Evolutionary conservation across 495 filamentous ascomycete species (phyloP).

Genomic region (Penicillium paxilli): DNA sequence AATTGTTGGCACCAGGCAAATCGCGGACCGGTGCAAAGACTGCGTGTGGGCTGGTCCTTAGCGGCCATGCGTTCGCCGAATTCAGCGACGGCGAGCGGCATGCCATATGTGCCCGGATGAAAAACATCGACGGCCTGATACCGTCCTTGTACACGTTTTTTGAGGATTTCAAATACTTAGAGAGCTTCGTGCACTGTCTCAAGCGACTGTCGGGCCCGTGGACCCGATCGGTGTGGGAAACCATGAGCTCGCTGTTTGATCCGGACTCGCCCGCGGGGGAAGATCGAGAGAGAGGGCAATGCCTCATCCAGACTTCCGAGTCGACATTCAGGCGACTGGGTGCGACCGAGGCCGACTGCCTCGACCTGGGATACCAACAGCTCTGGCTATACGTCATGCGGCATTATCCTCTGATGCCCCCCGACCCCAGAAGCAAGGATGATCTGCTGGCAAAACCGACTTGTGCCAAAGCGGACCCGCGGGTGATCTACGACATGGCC

Average conservation of each 20-base stretch:
- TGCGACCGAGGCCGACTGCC: constrained; percentile 5
- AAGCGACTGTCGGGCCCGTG: constrained; percentile 22
- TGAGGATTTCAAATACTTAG: constrained; percentile 32
- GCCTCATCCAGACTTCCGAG: constrained; percentile 27
- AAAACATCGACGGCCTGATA: constrained; percentile 25
- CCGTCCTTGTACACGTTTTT: constrained; percentile 38
- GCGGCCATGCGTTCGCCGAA: constrained; percentile 20
- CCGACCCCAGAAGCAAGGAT: neutral
- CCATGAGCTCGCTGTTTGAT: constrained; percentile 6
- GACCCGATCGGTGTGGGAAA: constrained; percentile 3
- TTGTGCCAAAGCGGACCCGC: neutral
- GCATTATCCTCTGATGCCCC: neutral
- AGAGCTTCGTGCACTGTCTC: constrained; percentile 24
- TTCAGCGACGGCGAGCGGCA: constrained; percentile 25
- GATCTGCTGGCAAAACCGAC: neutral
- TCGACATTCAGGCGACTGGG: constrained; percentile 10
- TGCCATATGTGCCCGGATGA: constrained; percentile 18
- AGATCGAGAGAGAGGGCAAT: constrained; percentile 2
- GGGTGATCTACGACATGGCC: constrained; percentile 4
- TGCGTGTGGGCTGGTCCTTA: neutral
- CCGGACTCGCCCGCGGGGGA: neutral
- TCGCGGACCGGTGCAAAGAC: neutral
- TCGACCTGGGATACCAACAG: constrained; percentile 23
- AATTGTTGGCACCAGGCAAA: neutral
- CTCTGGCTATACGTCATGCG: neutral